These are phyloP conservation scores for Pythium vanterpoolii DNA, from an alignment of 352 stramenopile species.

Conservation along the genomic window DNA sequence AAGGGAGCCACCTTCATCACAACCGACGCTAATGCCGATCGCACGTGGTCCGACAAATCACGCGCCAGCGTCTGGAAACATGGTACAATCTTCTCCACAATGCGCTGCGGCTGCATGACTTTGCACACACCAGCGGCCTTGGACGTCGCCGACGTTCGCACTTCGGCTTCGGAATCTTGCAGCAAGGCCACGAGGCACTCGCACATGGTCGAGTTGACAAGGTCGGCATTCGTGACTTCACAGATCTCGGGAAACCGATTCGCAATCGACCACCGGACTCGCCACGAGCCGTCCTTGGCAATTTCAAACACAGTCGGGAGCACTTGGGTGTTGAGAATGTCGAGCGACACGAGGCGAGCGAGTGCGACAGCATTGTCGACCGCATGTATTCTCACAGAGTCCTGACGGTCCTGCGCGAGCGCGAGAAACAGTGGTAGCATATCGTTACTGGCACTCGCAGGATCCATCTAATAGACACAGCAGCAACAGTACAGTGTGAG, in stretches of 20 bases:
- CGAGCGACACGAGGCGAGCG: constrained; percentile 75
- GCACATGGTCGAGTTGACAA: constrained; percentile 66
- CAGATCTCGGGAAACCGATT: constrained; percentile 95
- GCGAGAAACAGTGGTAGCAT: constrained; percentile 83
- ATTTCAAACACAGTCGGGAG: constrained; percentile 90
- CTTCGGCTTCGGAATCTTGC: constrained; percentile 96
- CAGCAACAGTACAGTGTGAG: background rate
- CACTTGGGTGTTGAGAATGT: constrained; percentile 77
- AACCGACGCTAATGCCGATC: constrained; percentile 92
- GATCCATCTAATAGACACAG: constrained; percentile 44
- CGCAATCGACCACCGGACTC: constrained; percentile 97
- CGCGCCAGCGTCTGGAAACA: constrained; percentile 93
- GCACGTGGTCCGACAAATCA: constrained; percentile 96
- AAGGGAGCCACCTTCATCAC: constrained; percentile 95
- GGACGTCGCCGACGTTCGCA: constrained; percentile 93
- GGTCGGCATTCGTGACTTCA: constrained; percentile 75
- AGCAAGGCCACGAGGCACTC: constrained; percentile 93
- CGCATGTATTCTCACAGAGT: constrained; percentile 97
- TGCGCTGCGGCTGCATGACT: constrained; percentile 58
- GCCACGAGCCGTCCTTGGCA: constrained; percentile 96
- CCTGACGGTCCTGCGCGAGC: constrained; percentile 90
- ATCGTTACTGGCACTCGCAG: constrained; percentile 54
- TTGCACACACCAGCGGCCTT: constrained; percentile 77
- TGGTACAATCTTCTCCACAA: constrained; percentile 73
- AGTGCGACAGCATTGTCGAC: constrained; percentile 96